Evolutionary conservation across 768 basidiomycete species (phyloP), one percentile per base, ranked within the genome.

Genomic region (Terana coerulea): DNA sequence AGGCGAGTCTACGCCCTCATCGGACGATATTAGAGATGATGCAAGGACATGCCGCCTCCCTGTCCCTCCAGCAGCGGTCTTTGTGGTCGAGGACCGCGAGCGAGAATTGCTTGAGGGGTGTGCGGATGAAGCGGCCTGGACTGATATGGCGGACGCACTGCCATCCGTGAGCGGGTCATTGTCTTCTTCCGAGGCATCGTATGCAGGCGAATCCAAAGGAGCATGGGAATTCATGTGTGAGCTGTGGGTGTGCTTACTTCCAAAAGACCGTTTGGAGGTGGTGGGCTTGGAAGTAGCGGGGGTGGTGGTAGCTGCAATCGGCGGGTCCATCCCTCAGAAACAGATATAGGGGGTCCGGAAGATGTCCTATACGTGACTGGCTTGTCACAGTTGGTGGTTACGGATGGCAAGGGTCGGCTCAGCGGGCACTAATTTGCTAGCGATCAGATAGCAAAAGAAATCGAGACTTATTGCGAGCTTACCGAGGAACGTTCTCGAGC

Each of bases 131-230:
- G 29, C 19, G 22, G 45, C 44, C 29, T 46, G 44, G 42, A 76
- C 60, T 5, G 79, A 76, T 37, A 81, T 65, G 44, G 77, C 66
- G 26, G 83, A 80, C 21, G 68, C 64, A 24, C 71, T 76, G 62
- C 89, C 88, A 73, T 91, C 89, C 6, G 87, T 89, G 57, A 88
- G 71, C 4, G 88, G 87, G 66, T 91, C 89, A 64, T 91, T 91
- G 78, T 91, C 89, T 70, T 91, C 89, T 63, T 91, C 88, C 3
- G 87, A 90, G 66, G 86, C 88, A 64, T 51, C 55, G 46, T 60
- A 67, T 47, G 59, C 53, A 15, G 61, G 63, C 26, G 63, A 64
- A 53, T 62, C 56, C 47, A 63, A 55, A 26, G 52, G 54, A 19
- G 19, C 42, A 31, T 30, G 41, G 3, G 21, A 14, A 29, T 28